phyloP scores from a whole-genome alignment of 2,329 filamentous ascomycete species.

The Cladosporium sp. region DNA sequence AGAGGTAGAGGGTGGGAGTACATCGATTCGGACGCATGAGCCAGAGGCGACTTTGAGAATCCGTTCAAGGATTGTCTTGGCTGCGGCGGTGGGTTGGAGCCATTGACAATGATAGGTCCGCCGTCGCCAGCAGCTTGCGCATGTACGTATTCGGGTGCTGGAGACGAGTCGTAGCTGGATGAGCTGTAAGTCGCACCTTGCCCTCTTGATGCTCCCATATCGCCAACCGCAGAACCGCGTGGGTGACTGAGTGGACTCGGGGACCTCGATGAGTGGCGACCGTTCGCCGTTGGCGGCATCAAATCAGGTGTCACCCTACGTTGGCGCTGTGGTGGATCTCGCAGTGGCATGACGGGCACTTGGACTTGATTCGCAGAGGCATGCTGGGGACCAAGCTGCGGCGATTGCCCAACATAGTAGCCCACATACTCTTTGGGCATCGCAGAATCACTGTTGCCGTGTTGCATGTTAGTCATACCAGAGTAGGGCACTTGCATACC shows the following conservation, averaged over 20 bases:
- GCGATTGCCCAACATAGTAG: constrained; percentile 51
- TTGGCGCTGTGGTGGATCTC: constrained; percentile 44
- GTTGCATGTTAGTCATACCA: constrained; percentile 25
- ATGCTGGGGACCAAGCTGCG: constrained; percentile 41
- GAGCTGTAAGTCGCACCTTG: constrained; percentile 26
- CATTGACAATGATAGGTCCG: constrained; percentile 47
- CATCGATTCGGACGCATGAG: constrained; percentile 3
- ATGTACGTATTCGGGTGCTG: constrained; percentile 17
- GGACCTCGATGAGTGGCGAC: constrained; percentile 39
- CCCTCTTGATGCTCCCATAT: constrained; percentile 28
- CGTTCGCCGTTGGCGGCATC: constrained; percentile 37
- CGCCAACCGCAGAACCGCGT: constrained; percentile 38
- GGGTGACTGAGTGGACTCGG: constrained; percentile 51
- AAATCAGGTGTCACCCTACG: constrained; percentile 49
- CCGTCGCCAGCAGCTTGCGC: constrained; percentile 21
- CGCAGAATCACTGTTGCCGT: constrained; percentile 35
- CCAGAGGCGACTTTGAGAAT: constrained; percentile 14
- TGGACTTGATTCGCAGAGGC: constrained; percentile 35
- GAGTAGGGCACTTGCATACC: constrained; percentile 31
- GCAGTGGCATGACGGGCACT: constrained; percentile 38
- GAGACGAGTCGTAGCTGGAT: constrained; percentile 25
- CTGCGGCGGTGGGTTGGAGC: constrained; percentile 33
- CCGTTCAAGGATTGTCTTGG: constrained; percentile 12
- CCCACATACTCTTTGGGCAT: constrained; percentile 55
- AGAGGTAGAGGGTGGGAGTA: constrained; percentile 15